Percentiles rank a stretch among this genome's conserved stretches.
These are phyloP conservation scores for Pseudogymnoascus sp. DNA, from an alignment of 2,329 filamentous ascomycete genomes.

Conservation along the genomic window DNA sequence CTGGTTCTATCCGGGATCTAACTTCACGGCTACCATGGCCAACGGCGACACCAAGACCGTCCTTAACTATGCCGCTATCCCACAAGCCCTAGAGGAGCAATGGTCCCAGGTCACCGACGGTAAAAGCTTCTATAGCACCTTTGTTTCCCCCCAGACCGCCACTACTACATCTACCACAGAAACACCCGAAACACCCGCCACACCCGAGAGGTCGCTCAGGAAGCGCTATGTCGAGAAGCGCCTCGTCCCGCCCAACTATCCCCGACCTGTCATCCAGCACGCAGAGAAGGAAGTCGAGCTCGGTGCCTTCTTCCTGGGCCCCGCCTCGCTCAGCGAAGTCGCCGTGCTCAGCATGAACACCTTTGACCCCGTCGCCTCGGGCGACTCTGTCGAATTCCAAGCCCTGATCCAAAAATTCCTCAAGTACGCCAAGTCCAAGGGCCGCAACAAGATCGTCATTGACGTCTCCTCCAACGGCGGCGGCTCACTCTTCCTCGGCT, in stretches of 20 bases:
- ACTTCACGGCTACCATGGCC: slow-evolving; percentile 24
- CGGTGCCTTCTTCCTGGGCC: slow-evolving; percentile 17
- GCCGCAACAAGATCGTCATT: slow-evolving; percentile 54
- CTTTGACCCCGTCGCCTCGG: slow-evolving; percentile 26
- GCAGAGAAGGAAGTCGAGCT: neutral
- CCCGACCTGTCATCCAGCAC: slow-evolving; percentile 8
- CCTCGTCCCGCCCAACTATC: neutral
- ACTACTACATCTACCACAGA: neutral
- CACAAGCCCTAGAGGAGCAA: slow-evolving; percentile 16
- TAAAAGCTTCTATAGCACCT: slow-evolving; percentile 38
- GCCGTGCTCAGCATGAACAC: slow-evolving; percentile 31
- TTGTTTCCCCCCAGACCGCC: slow-evolving; percentile 23
- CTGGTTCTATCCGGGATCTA: slow-evolving; percentile 28
- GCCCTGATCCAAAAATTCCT: slow-evolving; percentile 33
- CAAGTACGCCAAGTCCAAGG: slow-evolving; percentile 34
- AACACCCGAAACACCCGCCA: slow-evolving; percentile 6
- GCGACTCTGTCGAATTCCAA: slow-evolving; percentile 22
- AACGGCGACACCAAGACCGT: slow-evolving; percentile 19
- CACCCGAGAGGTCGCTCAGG: slow-evolving; percentile 15
- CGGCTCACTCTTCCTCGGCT: slow-evolving; percentile 41
- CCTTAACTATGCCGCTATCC: slow-evolving; percentile 20
- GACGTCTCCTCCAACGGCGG: slow-evolving; percentile 55
- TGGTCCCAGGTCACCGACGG: slow-evolving; percentile 30
- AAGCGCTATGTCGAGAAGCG: slow-evolving; percentile 15
- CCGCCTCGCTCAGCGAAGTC: slow-evolving; percentile 18